phyloP scores from a whole-genome alignment of 2,329 filamentous ascomycete species.

The Talaromyces atroroseus region DNA sequence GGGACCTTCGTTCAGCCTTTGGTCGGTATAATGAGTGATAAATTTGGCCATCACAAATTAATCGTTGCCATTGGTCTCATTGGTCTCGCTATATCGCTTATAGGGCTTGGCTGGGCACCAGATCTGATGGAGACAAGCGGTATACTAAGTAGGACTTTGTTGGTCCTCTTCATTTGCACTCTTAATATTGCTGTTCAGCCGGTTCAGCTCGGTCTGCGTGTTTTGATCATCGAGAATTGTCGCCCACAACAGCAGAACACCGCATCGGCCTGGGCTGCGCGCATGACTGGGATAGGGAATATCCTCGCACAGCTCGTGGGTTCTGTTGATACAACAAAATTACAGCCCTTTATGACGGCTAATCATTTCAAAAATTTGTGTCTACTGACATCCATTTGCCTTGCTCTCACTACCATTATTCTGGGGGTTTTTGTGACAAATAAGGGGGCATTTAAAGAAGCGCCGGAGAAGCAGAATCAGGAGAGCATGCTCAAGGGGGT shows the following conservation, averaged over 20 bases:
- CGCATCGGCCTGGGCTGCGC: neutral
- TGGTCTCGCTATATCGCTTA: neutral
- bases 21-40: neutral
- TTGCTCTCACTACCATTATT: neutral
- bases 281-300: neutral
- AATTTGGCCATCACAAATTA: neutral
- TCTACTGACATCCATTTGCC: neutral
- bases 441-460: neutral
- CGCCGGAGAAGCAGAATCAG: neutral
- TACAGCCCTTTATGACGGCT: neutral
- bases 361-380: neutral
- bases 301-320: neutral
- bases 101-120: neutral
- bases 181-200: neutral
- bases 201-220: neutral
- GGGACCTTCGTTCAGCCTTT: neutral
- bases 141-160: neutral
- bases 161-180: neutral
- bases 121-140: neutral
- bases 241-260: neutral
- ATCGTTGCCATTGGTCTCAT: neutral
- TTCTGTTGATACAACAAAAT: neutral
- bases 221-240: neutral
- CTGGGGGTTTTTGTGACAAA: neutral
- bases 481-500: neutral